Conservation (phyloP, 2,329 filamentous ascomycete genomes). For the Niveomyces coronatus region DNA sequence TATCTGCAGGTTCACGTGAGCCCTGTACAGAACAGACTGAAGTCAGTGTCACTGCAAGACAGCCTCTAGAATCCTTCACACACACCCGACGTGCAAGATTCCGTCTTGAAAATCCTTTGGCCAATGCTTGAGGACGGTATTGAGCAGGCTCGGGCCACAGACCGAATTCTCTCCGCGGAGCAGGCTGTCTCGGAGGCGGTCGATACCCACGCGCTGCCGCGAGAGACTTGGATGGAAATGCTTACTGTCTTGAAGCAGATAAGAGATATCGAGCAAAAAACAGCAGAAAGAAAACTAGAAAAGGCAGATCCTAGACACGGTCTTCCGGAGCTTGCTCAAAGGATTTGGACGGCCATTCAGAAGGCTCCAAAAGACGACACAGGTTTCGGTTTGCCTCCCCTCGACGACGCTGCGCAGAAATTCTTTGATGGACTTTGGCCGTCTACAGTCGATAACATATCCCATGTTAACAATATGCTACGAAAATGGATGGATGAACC, state of each 20-base stretch:
- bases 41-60: no score
- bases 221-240: background rate
- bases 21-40: no score
- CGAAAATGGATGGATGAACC: background rate
- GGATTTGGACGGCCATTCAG: background rate
- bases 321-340: background rate
- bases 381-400: background rate
- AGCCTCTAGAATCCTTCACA: no score
- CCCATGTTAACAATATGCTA: background rate
- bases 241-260: background rate
- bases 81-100: no score
- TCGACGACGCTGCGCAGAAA: background rate
- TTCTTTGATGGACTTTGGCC: background rate
- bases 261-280: background rate
- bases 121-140: background rate
- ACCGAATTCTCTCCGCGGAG: background rate
- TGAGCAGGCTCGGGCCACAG: background rate
- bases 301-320: background rate
- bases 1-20: no score
- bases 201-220: background rate
- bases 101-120: no score
- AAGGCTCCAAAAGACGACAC: background rate
- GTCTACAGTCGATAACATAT: background rate
- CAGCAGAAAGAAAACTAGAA: background rate
- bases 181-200: background rate